phyloP scores from a whole-genome alignment of 371 early-diverging fungal genomes.

The Mucor irregularis region DNA sequence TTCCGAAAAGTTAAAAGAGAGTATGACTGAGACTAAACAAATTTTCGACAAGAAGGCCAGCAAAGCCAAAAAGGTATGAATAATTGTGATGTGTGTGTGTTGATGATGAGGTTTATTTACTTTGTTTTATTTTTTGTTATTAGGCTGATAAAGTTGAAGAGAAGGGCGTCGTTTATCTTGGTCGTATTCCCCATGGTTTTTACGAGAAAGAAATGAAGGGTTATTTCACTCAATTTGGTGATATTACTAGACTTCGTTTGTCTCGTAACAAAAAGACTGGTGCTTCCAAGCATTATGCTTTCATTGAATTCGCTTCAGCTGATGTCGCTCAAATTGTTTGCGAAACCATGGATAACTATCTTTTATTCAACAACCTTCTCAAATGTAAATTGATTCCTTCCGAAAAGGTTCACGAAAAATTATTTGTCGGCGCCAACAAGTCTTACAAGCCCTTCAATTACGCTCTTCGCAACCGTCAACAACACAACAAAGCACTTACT shows the following conservation, averaged over 20 bases:
- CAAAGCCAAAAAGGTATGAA: conserved; percentile 23
- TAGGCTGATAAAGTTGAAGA: conserved; percentile 18
- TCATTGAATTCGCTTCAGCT: conserved; percentile 80
- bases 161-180: conserved; percentile 83
- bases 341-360: conserved; percentile 95
- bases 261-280: conserved; percentile 92
- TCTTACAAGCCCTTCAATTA: conserved; percentile 62
- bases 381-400: conserved; percentile 76
- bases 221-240: conserved; percentile 94
- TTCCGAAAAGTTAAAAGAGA: conserved; percentile 32
- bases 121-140: background rate
- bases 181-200: conserved; percentile 95
- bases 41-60: conserved; percentile 34
- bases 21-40: conserved; percentile 33
- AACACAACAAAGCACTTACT: conserved; percentile 62
- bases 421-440: conserved; percentile 69
- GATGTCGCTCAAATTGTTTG: conserved; percentile 90
- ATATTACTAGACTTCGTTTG: conserved; percentile 74
- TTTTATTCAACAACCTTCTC: conserved; percentile 79
- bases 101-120: background rate
- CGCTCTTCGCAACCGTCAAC: conserved; percentile 49
- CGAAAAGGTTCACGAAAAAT: conserved; percentile 68
- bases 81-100: conserved; percentile 3
- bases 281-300: conserved; percentile 87
- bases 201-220: conserved; percentile 87